Evolutionary conservation across 192 early-diverging fungal species (phyloP).

Genomic region (Coemansia sp.): DNA sequence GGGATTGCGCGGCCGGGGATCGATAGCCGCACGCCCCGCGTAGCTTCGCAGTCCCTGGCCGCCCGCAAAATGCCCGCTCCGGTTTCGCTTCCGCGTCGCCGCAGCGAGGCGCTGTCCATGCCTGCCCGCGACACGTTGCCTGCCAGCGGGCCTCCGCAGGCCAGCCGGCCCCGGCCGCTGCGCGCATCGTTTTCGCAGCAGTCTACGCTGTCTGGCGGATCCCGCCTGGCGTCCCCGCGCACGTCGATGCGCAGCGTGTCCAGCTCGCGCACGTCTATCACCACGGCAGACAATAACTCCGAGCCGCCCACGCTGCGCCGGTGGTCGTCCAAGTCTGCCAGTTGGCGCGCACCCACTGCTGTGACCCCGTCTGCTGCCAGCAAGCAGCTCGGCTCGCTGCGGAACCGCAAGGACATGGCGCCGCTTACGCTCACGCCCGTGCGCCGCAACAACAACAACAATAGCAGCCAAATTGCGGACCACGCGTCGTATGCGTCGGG

Average conservation of each 20-base stretch:
- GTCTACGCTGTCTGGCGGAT: background rate
- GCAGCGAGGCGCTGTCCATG: background rate
- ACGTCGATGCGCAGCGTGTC: background rate
- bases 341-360: background rate
- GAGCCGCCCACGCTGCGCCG: background rate
- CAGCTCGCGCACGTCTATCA: slow-evolving; percentile 3
- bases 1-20: background rate
- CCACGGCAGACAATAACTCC: background rate
- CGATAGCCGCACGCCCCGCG: background rate
- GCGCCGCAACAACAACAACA: background rate
- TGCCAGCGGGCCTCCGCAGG: background rate
- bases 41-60: background rate
- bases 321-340: background rate
- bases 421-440: slow-evolving; percentile 9
- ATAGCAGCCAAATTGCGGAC: background rate
- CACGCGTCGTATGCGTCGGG: background rate
- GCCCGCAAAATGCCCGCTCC: background rate
- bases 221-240: background rate
- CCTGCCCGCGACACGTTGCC: background rate
- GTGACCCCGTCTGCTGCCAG: background rate
- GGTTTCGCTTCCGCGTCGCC: background rate
- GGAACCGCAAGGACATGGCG: slow-evolving; percentile 12
- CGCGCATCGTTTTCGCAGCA: background rate
- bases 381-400: slow-evolving; percentile 1
- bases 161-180: background rate